Evolutionary conservation across 495 filamentous ascomycete species (phyloP).

Genomic region (Podospora fimiseda): DNA sequence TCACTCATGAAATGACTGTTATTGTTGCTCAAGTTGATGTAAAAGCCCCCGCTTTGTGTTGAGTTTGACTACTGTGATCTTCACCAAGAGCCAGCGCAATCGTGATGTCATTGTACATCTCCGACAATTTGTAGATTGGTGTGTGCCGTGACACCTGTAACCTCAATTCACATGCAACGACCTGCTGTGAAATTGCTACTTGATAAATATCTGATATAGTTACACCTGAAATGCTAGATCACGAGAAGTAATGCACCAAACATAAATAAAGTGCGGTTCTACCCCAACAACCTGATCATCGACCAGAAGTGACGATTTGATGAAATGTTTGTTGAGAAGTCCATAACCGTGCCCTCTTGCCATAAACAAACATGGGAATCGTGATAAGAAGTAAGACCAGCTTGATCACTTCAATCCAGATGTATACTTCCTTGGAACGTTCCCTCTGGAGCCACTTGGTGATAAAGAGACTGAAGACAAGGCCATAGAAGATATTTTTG

Average conservation of each 20-base stretch:
- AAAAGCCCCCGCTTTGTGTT: neutral
- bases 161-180: neutral
- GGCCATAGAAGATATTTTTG: conserved; percentile 88
- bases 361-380: conserved; percentile 93
- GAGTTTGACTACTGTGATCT: neutral
- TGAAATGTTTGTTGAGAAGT: conserved; percentile 70
- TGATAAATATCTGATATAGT: neutral
- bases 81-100: neutral
- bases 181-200: no score
- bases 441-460: conserved; percentile 72
- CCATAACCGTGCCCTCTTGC: conserved; percentile 95
- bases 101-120: neutral
- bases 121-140: no score
- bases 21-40: neutral
- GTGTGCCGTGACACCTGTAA: no score
- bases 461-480: conserved; percentile 88
- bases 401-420: conserved; percentile 80
- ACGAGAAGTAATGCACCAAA: neutral
- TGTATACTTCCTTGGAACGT: conserved; percentile 70
- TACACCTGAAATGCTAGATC: neutral
- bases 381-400: conserved; percentile 64
- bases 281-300: neutral
- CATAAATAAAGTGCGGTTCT: neutral
- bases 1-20: no score
- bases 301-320: neutral